Base-by-base conservation (phyloP, 805 yeast genomes). In the Priceomyces haplophilus region DNA sequence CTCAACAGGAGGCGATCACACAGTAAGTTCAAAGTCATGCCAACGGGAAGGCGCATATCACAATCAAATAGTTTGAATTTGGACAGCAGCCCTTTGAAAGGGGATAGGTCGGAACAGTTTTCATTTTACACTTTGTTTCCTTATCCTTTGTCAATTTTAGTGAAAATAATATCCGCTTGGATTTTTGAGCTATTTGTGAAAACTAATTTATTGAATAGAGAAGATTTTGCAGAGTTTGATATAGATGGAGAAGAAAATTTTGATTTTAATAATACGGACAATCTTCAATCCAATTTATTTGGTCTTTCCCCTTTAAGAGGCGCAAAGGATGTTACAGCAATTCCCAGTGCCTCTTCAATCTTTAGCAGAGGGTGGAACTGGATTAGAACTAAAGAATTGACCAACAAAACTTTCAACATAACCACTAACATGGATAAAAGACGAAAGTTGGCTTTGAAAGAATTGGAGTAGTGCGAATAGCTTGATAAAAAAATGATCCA, bases 81-180 rank as follows among this genome's bases (percentile, higher is more conserved):
- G n/a, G 60, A 54, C 27, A 48, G 42, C 16, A 41, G 48, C n/a
- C 24, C 35, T 5, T 25, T 51, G 3, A 50, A 43, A 40, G 72
- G 62, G 31, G 71, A 56, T 38, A 51, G 63, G 35, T 55, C 60
- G 1, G 62, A 54, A 12, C 62, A 52, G 51, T 65, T 66, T 46
- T 46, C 75, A 10, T 48, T 72, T 11, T 48, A 57, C 41, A 66
- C 76, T 1, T 70, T 71, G 52, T 69, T 71, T 55, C 77, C 76
- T 1, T 51, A 51, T 15, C 76, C 76, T 1, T 21, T 72, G 8
- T 62, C 72, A 12, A 25, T 51, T 2, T 1, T 62, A 0, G 60
- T 68, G 1, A 52, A 54, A 37, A 3, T 54, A 0, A 4, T 59
- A 0, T 32, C 62, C 0, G 38, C 46, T 13, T 20, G 42, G 1